These are phyloP conservation scores for Beauveria sp. DNA, from an alignment of 2,329 filamentous ascomycete genomes.

Conservation along the genomic window DNA sequence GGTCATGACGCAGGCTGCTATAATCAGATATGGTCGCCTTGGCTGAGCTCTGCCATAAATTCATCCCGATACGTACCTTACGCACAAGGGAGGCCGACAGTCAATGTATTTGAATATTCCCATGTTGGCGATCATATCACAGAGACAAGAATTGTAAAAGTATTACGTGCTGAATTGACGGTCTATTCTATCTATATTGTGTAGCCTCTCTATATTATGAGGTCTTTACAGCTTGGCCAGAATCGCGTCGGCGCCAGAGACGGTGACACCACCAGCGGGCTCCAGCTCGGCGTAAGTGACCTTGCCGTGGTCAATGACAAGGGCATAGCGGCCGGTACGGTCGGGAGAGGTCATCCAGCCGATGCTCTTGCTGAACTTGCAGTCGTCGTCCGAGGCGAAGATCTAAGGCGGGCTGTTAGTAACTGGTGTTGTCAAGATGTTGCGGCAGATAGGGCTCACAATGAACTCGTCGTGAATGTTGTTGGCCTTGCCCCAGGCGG, in stretches of 20 bases:
- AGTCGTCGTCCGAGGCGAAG: conserved; percentile 64
- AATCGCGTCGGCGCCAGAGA: conserved; percentile 46
- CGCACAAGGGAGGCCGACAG: too few relatives aligned
- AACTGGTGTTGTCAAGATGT: neutral
- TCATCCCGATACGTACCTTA: too few relatives aligned
- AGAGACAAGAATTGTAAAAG: neutral
- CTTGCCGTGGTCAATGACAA: conserved; percentile 78
- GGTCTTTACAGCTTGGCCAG: conserved; percentile 41
- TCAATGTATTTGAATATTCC: too few relatives aligned
- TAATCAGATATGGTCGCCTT: too few relatives aligned
- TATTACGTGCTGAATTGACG: neutral
- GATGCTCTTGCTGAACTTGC: conserved; percentile 68
- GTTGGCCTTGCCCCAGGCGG: conserved; percentile 86
- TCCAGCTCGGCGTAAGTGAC: conserved; percentile 74
- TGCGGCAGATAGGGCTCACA: conserved; percentile 28
- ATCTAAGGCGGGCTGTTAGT: conserved; percentile 35
- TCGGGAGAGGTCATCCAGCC: conserved; percentile 65
- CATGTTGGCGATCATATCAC: too few relatives aligned
- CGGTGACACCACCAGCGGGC: conserved; percentile 37
- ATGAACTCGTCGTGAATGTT: conserved; percentile 60
- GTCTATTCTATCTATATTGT: conserved; percentile 4
- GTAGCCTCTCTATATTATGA: neutral
- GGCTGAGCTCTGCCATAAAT: too few relatives aligned
- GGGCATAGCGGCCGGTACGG: conserved; percentile 70
- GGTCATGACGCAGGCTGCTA: too few relatives aligned